Evolutionary conservation across 352 stramenopile genomes (phyloP).

Genomic region (Phytophthora macrochlamydospora): DNA sequence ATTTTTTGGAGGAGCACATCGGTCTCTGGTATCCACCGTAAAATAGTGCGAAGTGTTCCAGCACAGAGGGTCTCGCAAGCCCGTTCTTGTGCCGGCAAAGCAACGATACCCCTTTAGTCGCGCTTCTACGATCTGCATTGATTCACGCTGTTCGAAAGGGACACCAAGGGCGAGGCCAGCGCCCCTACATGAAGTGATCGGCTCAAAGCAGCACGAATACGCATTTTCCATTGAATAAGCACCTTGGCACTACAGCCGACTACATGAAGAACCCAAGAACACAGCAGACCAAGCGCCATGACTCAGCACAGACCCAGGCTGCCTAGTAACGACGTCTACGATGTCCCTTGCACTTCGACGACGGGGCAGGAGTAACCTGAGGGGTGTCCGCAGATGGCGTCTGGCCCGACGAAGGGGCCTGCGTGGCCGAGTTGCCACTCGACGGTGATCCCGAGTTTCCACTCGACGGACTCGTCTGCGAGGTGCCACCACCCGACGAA

Average conservation of each 20-base stretch:
- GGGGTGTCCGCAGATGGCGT: slow-evolving; percentile 17
- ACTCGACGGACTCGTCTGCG: slow-evolving; percentile 10
- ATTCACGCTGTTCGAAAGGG: not conserved
- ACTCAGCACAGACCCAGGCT: slow-evolving; percentile 20
- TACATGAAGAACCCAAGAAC: slow-evolving; percentile 10
- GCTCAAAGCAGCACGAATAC: slow-evolving; percentile 9
- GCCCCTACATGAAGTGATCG: too few relatives aligned
- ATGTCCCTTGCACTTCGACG: slow-evolving; percentile 28
- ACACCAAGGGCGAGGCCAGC: not conserved
- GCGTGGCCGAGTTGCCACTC: slow-evolving; percentile 5
- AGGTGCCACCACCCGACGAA: not conserved
- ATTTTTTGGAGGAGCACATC: too few relatives aligned
- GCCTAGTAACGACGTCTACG: slow-evolving; percentile 28
- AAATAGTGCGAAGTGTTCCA: too few relatives aligned
- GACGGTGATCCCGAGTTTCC: slow-evolving; percentile 10
- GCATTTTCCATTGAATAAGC: slow-evolving; percentile 33
- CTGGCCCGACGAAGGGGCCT: slow-evolving; percentile 8
- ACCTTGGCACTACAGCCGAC: slow-evolving; percentile 8
- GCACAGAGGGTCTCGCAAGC: too few relatives aligned
- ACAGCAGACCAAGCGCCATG: slow-evolving; percentile 19
- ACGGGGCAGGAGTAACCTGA: slow-evolving; percentile 26
- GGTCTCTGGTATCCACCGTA: too few relatives aligned
- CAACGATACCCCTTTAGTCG: not conserved
- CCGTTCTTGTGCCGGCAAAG: too few relatives aligned
- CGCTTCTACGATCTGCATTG: not conserved